Conservation (phyloP, 257 asterid species). For the Solanum lycopersicoides region DNA sequence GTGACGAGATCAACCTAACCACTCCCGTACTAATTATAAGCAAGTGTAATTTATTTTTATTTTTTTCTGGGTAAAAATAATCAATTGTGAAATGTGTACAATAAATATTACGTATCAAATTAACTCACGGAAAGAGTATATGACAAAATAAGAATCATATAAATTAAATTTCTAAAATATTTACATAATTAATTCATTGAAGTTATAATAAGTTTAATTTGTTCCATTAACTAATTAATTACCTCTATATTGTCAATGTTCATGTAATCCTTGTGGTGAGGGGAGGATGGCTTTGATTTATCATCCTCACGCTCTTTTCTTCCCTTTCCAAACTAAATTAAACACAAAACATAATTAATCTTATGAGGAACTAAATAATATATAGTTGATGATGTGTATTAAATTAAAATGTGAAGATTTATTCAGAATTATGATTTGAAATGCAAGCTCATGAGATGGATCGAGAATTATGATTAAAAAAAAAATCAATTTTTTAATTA, state of each 20-base stretch:
- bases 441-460: not conserved
- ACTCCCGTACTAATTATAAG: not conserved
- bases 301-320: not conserved
- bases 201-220: not conserved
- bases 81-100: not conserved
- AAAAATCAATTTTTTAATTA: not conserved
- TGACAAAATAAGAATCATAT: not conserved
- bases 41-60: not conserved
- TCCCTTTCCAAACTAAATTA: not conserved
- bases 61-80: not conserved
- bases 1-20: not conserved
- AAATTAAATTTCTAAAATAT: not conserved
- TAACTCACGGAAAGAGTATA: not conserved
- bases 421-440: not conserved
- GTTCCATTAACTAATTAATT: not conserved
- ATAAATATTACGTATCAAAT: not conserved
- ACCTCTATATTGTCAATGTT: not conserved
- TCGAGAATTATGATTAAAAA: not conserved
- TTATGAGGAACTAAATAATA: not conserved
- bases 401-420: not conserved
- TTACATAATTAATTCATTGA: not conserved
- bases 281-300: not conserved
- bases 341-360: not conserved
- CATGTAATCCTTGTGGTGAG: not conserved
- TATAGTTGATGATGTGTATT: not conserved